These are phyloP conservation scores for Trichothecium roseum DNA, from an alignment of 2,329 filamentous ascomycete species.

Conservation along the genomic window DNA sequence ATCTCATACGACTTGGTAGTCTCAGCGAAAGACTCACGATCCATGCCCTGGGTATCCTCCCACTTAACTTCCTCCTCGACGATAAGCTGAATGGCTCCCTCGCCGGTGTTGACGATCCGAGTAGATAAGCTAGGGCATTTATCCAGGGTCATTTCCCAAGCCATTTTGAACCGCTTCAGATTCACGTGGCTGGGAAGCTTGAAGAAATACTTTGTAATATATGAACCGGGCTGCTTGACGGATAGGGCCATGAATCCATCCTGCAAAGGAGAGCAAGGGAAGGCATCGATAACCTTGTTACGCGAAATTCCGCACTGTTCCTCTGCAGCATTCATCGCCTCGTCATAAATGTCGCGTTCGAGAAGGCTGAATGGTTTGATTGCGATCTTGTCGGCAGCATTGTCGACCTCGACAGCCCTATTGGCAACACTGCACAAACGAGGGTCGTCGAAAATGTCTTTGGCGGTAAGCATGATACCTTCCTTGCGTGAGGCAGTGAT, in stretches of 20 bases:
- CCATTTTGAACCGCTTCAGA: not conserved
- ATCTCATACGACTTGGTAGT: not conserved
- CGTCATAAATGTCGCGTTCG: slow-evolving; percentile 7
- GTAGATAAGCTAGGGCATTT: not conserved
- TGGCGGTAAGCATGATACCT: slow-evolving; percentile 6
- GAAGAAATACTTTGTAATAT: slow-evolving; percentile 1
- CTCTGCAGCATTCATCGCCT: too few species aligned
- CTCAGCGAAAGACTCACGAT: not conserved
- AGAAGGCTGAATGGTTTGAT: not conserved
- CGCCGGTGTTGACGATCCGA: slow-evolving; percentile 1
- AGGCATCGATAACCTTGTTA: slow-evolving; percentile 30
- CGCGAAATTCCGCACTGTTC: not conserved
- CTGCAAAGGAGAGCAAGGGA: slow-evolving; percentile 37
- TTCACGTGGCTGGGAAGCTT: not conserved
- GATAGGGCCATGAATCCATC: slow-evolving; percentile 25
- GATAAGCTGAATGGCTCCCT: slow-evolving; percentile 5
- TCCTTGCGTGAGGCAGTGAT: slow-evolving; percentile 2
- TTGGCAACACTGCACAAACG: not conserved
- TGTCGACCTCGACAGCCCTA: not conserved
- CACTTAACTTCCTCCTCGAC: slow-evolving; percentile 1
- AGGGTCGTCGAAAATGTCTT: slow-evolving; percentile 8
- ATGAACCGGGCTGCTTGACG: slow-evolving; percentile 6
- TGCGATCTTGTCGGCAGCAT: slow-evolving; percentile 5
- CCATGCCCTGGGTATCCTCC: slow-evolving; percentile 1
- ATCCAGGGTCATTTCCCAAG: not conserved